Evolutionary conservation across 208 protist species (phyloP).

Genomic region (Endotrypanum monterogeii): DNA sequence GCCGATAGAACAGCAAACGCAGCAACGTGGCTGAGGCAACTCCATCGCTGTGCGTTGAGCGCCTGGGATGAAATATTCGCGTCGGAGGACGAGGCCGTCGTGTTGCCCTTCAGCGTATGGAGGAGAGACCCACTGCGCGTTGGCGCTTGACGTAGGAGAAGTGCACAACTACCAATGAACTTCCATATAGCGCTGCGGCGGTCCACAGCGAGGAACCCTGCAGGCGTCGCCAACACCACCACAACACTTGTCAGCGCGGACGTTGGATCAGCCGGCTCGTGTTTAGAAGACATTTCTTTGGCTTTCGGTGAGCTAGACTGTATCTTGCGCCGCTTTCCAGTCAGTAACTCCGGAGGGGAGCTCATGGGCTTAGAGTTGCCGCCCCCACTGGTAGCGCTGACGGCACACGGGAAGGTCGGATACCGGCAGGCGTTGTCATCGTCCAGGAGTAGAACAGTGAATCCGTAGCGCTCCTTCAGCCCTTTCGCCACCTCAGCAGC

Average conservation of each 20-base stretch:
- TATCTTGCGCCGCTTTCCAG: slow-evolving; percentile 7
- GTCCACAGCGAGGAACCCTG: slow-evolving; percentile 51
- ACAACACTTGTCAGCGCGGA: slow-evolving; percentile 15
- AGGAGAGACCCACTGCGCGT: slow-evolving; percentile 6
- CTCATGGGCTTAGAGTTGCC: not conserved
- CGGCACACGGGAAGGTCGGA: slow-evolving; percentile 16
- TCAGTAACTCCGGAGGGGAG: not conserved
- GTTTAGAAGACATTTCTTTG: slow-evolving; percentile 2
- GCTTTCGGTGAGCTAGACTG: not conserved
- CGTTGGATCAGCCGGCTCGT: not conserved
- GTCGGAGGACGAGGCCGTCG: slow-evolving; percentile 1
- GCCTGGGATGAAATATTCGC: not conserved
- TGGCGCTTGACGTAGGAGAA: slow-evolving; percentile 7
- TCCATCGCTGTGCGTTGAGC: slow-evolving; percentile 52
- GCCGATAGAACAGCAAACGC: slow-evolving; percentile 36
- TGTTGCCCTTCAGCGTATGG: not conserved
- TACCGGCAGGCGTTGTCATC: slow-evolving; percentile 12
- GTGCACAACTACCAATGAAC: slow-evolving; percentile 52
- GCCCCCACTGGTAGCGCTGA: not conserved
- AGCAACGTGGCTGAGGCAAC: slow-evolving; percentile 53
- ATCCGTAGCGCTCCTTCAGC: slow-evolving; percentile 34
- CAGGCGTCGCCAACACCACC: slow-evolving; percentile 51
- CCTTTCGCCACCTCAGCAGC: slow-evolving; percentile 23
- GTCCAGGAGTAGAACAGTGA: slow-evolving; percentile 31
- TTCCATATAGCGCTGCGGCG: slow-evolving; percentile 75